Conservation (phyloP, 2,329 filamentous ascomycete genomes). For the Trichoderma sp. region DNA sequence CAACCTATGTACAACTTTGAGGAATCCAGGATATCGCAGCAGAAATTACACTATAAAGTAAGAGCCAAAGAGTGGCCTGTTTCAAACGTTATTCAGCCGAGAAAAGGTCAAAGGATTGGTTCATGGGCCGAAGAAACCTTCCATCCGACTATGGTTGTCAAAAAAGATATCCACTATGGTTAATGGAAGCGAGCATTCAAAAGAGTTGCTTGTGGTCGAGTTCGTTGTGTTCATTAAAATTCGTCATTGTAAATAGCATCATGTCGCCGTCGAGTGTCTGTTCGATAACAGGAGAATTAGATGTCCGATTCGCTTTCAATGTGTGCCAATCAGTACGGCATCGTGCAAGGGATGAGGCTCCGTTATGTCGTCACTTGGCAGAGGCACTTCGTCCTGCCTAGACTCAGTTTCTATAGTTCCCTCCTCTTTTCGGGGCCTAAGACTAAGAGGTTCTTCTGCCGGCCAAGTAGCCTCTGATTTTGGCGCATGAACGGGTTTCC, state of each 20-base stretch:
- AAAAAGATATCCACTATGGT: not conserved
- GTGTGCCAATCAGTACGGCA: not conserved
- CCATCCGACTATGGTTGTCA: not conserved
- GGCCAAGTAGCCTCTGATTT: slow-evolving; percentile 1
- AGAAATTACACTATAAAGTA: not conserved
- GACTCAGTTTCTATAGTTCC: not conserved
- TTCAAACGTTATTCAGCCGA: not conserved
- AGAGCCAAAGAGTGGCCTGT: not conserved
- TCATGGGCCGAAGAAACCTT: not conserved
- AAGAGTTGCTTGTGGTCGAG: not conserved
- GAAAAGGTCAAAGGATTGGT: not conserved
- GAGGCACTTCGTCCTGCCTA: not conserved
- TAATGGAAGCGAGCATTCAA: not conserved
- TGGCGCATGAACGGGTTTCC: slow-evolving; percentile 47
- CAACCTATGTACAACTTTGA: not conserved
- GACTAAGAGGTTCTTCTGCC: not conserved
- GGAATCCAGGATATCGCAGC: not conserved
- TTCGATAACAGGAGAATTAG: not conserved
- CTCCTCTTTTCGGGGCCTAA: not conserved
- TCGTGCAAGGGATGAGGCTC: not conserved
- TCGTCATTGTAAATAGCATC: not conserved
- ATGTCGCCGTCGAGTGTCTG: not conserved
- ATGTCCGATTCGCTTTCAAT: not conserved
- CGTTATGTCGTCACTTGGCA: not conserved
- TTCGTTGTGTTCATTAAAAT: slow-evolving; percentile 9